Evolutionary conservation across 83 land plant genomes (phyloP).

Genomic region (Thuja plicata): DNA sequence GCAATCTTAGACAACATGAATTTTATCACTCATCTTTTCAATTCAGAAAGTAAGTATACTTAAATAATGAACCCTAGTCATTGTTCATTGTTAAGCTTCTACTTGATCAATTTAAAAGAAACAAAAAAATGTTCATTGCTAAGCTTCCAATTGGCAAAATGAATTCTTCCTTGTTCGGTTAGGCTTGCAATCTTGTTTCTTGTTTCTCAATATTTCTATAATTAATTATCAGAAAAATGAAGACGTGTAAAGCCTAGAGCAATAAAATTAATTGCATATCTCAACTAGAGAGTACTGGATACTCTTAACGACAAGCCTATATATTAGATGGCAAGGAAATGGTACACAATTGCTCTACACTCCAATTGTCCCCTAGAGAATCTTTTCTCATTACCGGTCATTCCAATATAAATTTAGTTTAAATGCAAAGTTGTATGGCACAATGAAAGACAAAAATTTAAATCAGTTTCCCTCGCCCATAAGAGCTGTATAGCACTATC

Average conservation of each 20-base stretch:
- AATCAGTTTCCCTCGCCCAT: neutral
- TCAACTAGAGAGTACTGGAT: neutral
- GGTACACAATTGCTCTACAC: neutral
- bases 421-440: too few species aligned
- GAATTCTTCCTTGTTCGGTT: too few species aligned
- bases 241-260: neutral
- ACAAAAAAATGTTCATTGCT: too few species aligned
- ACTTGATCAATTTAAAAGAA: too few species aligned
- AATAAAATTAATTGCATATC: neutral
- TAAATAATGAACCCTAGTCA: too few species aligned
- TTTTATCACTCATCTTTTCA: too few species aligned
- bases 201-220: neutral
- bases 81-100: too few species aligned
- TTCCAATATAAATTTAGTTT: neutral
- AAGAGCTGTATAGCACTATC: neutral
- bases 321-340: too few species aligned
- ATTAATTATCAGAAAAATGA: neutral
- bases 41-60: too few species aligned
- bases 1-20: too few species aligned
- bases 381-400: neutral
- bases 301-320: neutral
- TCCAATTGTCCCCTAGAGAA: neutral
- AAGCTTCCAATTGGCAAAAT: too few species aligned
- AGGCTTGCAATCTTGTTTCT: neutral
- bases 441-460: neutral